Evolutionary conservation across 2,329 filamentous ascomycete species (phyloP), one percentile per base, ranked within the genome.

Genomic region (Helminthosporium solani): DNA sequence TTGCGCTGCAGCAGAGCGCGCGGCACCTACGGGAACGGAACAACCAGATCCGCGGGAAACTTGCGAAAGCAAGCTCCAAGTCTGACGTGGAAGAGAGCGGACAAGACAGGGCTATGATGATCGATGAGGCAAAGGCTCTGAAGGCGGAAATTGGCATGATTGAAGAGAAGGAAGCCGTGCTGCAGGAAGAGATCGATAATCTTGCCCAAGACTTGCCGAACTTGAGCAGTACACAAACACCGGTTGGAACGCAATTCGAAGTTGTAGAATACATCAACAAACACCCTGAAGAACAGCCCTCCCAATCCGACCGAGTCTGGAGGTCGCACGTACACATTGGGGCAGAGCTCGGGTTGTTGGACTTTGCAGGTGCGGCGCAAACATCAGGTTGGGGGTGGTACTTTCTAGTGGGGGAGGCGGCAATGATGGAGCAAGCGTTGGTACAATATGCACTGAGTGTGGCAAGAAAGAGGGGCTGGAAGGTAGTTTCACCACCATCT

Each of bases 351-450:
- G 85, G 86, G 27, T 79, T 99, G n/a, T 77, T 99, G 41, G 92
- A 99, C 73, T 96, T 99, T 64, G 78, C 86, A 4, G 85, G 81
- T 48, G 90, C 90, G 4, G 86, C 86, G 2, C 84, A 81, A n/a
- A 85, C 89, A 1, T 88, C 86, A 3, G 94, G 94, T 30, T 99
- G 92, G 92, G 94, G 94, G 1, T 99, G 90, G 89, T 99, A 99
- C 74, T 97, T 90, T 71, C 82, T 99, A 9, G 77, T 89, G n/a
- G 89, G 92, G 64, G 91, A 95, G 63, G 94, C 85, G 7, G 91
- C 91, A 0, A 82, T 94, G 68, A 80, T 99, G n/a, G 94, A 99
- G 72, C 92, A 97, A 66, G 94, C 94, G 0, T 80, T 99, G 2
- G 75, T 97, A 11, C 86, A 92, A 67, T 96, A 95, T 68, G 86